phyloP scores from a whole-genome alignment of 2,329 filamentous ascomycete genomes.

The Coleophoma eucalyptorum region DNA sequence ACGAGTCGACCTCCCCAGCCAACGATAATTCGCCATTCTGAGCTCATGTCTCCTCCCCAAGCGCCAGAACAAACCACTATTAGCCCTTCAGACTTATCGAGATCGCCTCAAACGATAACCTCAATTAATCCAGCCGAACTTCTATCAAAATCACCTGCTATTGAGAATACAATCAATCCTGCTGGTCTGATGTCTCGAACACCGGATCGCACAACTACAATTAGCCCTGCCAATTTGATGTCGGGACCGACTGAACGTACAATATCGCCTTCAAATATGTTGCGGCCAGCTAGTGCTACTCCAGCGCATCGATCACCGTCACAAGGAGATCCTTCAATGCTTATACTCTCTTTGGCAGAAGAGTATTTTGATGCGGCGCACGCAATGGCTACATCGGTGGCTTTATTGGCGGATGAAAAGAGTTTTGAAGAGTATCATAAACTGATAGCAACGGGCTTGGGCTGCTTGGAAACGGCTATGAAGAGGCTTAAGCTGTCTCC shows the following conservation, averaged over 20 bases:
- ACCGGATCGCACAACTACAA: not conserved
- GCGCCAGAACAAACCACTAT: not conserved
- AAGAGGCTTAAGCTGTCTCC: conserved; percentile 58
- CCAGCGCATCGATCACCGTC: conserved; percentile 2
- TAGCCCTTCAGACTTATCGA: not conserved
- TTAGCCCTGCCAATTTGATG: not conserved
- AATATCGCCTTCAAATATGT: not conserved
- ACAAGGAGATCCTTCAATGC: conserved; percentile 15
- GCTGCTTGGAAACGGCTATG: conserved; percentile 67
- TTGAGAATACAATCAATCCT: not conserved
- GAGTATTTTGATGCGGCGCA: conserved; percentile 71
- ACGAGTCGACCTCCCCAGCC: not conserved
- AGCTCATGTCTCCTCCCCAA: not conserved
- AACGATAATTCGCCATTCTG: not conserved
- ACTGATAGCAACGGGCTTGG: conserved; percentile 67
- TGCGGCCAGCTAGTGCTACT: not conserved
- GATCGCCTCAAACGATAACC: not conserved
- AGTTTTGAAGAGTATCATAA: conserved; percentile 65
- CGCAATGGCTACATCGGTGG: conserved; percentile 43
- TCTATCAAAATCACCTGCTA: not conserved
- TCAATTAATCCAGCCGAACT: not conserved
- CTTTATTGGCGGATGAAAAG: conserved; percentile 43
- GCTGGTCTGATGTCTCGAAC: not conserved
- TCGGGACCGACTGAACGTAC: not conserved
- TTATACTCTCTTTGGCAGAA: conserved; percentile 70